These are phyloP conservation scores for Candida sphagnicola DNA, from an alignment of 805 yeast species.

Conservation along the genomic window DNA sequence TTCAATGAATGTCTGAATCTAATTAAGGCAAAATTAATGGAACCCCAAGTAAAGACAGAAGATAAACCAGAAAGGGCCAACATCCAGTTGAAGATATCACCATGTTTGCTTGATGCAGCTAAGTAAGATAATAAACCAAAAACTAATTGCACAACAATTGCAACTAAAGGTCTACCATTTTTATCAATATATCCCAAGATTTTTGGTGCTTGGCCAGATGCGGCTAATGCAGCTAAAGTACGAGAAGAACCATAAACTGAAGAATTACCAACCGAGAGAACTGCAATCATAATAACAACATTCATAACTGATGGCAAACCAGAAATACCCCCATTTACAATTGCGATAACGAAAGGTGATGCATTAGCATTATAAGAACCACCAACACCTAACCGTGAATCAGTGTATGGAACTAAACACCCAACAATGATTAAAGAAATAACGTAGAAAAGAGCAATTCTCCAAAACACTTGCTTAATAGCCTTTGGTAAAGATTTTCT, in stretches of 20 bases:
- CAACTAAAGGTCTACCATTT: slow-evolving; percentile 63
- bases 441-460: slow-evolving; percentile 34
- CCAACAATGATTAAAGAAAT: slow-evolving; percentile 23
- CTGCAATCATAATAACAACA: slow-evolving; percentile 63
- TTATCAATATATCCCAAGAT: slow-evolving; percentile 59
- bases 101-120: slow-evolving; percentile 52
- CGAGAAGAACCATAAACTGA: slow-evolving; percentile 70
- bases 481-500: slow-evolving; percentile 30
- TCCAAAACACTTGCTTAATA: slow-evolving; percentile 36
- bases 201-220: slow-evolving; percentile 59
- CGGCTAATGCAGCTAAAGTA: slow-evolving; percentile 59
- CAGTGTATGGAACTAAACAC: slow-evolving; percentile 21
- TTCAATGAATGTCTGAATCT: slow-evolving; percentile 56
- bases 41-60: slow-evolving; percentile 60
- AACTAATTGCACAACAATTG: slow-evolving; percentile 45
- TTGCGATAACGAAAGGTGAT: slow-evolving; percentile 77
- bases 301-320: slow-evolving; percentile 66
- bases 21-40: slow-evolving; percentile 56
- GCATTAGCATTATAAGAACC: slow-evolving; percentile 53
- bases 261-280: slow-evolving; percentile 68
- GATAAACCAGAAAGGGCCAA: slow-evolving; percentile 62
- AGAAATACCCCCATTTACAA: slow-evolving; percentile 55
- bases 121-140: slow-evolving; percentile 64
- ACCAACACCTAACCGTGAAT: slow-evolving; percentile 27
- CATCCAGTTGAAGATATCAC: slow-evolving; percentile 60